A percentile compares a stretch with the other conserved stretches of the same genome.
phyloP scores from a whole-genome alignment of 345 rosid genomes.

The Xanthoceras sorbifolium region DNA sequence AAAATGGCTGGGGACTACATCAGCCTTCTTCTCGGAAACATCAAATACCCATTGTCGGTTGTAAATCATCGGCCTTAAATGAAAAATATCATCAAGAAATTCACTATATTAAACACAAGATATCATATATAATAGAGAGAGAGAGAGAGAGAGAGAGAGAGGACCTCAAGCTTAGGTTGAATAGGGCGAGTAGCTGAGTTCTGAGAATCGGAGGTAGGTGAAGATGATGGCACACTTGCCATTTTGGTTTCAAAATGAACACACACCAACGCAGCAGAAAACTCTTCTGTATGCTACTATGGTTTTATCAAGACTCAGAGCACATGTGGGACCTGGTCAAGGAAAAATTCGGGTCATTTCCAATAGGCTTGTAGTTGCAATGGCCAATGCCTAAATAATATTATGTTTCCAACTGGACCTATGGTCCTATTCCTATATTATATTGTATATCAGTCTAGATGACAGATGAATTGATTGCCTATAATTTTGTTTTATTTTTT shows the following conservation, averaged over 20 bases:
- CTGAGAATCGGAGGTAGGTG: constrained; percentile 7
- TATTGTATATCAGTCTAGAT: too few relatives aligned
- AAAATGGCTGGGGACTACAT: constrained; percentile 19
- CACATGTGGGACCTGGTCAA: too few relatives aligned
- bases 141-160: neutral
- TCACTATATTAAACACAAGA: neutral
- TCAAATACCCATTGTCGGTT: constrained; percentile 13
- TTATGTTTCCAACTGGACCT: too few relatives aligned
- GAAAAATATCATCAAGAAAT: neutral
- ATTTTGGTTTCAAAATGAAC: neutral
- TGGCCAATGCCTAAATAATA: too few relatives aligned
- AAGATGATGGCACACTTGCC: constrained; percentile 4
- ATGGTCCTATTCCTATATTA: too few relatives aligned
- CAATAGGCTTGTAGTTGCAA: too few relatives aligned
- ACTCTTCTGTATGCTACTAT: neutral
- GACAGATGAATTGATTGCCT: too few relatives aligned
- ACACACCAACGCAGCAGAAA: neutral
- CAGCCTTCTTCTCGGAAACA: constrained; percentile 30
- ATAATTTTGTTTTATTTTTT: too few relatives aligned
- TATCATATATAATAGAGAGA: neutral
- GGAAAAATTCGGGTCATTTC: too few relatives aligned
- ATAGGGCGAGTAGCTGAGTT: constrained; percentile 18
- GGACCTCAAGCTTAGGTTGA: constrained; percentile 9
- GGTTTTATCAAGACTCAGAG: too few relatives aligned
- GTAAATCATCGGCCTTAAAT: constrained; percentile 8